These are phyloP conservation scores for Remersonia thermophila DNA, from an alignment of 2,329 filamentous ascomycete species.

Conservation along the genomic window DNA sequence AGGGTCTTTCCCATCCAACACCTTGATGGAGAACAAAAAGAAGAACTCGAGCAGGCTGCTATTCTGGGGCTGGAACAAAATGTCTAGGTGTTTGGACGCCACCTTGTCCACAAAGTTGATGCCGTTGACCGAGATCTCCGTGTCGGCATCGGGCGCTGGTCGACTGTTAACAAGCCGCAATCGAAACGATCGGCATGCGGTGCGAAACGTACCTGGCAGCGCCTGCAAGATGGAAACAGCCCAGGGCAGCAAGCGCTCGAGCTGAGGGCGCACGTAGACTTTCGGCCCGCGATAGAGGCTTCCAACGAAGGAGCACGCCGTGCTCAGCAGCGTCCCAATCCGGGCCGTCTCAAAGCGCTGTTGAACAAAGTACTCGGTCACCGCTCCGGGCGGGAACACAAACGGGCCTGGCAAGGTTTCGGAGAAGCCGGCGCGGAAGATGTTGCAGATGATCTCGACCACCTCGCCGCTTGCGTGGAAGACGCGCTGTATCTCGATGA, in stretches of 20 bases:
- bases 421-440: constrained; percentile 62
- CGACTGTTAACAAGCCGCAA: constrained; percentile 6
- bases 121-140: constrained; percentile 59
- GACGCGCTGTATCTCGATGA: constrained; percentile 34
- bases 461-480: constrained; percentile 54
- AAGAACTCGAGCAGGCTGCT: constrained; percentile 48
- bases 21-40: constrained; percentile 59
- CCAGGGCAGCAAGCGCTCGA: constrained; percentile 46
- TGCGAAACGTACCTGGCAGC: constrained; percentile 41
- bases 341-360: constrained; percentile 49
- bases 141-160: constrained; percentile 47
- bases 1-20: constrained; percentile 47
- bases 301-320: constrained; percentile 57
- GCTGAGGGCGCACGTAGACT: constrained; percentile 33
- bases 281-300: constrained; percentile 38
- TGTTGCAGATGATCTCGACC: constrained; percentile 57
- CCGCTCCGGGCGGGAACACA: constrained; percentile 54
- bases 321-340: constrained; percentile 56
- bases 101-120: constrained; percentile 60
- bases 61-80: constrained; percentile 47
- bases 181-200: not conserved
- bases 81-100: constrained; percentile 45
- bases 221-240: constrained; percentile 48
- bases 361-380: constrained; percentile 54
- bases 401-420: constrained; percentile 66